Base-by-base conservation (phyloP, 768 basidiomycete genomes). In the Boletus insuetus region DNA sequence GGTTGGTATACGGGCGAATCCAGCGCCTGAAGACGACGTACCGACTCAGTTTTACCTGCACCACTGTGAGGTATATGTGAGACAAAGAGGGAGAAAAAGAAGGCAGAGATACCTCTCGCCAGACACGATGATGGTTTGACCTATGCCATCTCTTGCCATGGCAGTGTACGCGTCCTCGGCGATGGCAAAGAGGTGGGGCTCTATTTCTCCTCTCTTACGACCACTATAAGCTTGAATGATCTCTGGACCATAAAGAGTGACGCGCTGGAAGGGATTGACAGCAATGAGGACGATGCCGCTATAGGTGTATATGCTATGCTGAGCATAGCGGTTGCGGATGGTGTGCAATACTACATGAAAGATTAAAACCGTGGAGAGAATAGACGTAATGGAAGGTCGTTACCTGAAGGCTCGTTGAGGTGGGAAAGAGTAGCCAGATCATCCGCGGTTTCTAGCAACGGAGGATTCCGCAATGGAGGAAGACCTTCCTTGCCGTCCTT, bases 161-260 rank as follows among this genome's bases (percentile, higher is more conserved):
- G 92, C 91, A 13, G 94, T 95, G 70, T 98, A 93, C 57, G 97
- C 97, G 77, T 98, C 97, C 73, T 99, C 97, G 11, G 97, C 97
- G 62, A 99, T 99, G 20, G 97, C 97, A 73, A 98, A 99, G 59
- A 99, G 72, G 77, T 99, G 97, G 3, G 97, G 97, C 66, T 98
- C 97, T 35, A 98, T 79, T 56, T 98, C 97, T 39, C 96, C 96
- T 71, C 94, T 87, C 67, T 84, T 84, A 49, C 93, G 78, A 51
- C 93, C 94, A 58, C 88, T 89, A 71, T 99, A 99, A 14, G 94
- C 94, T 73, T 98, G 95, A 19, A 99, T 96, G 67, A 97, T 91
- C 69, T 97, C 94, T 20, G 93, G 91, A 7, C 92, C 93, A 78
- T 99, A 99, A 56, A 98, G 86, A 24, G 94, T 91, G 66, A 99